phyloP scores from a whole-genome alignment of 106 monocot species.

The Amphibolis antarctica region DNA sequence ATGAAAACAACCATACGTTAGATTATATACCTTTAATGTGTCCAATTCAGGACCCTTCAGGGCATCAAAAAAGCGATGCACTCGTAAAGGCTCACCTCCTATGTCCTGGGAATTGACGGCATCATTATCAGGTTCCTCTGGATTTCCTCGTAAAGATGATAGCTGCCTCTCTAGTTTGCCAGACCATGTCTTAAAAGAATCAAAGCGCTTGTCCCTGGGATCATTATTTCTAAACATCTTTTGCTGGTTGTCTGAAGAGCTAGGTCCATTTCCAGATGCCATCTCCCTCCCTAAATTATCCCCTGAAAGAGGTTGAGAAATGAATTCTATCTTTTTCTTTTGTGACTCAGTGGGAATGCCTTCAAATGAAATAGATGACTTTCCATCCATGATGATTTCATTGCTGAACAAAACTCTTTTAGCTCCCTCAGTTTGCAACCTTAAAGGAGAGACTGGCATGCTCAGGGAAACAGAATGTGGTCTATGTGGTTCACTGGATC shows the following conservation, averaged over 20 bases:
- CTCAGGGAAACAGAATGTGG: conserved; percentile 25
- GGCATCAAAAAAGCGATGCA: conserved; percentile 59
- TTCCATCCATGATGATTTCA: background rate
- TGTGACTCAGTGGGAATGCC: background rate
- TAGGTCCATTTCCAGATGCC: background rate
- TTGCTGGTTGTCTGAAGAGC: conserved; percentile 5
- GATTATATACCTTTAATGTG: conserved; percentile 35
- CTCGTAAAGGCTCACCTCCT: conserved; percentile 22
- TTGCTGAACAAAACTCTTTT: conserved; percentile 3
- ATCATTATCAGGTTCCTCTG: conserved; percentile 4
- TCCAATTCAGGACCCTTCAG: conserved; percentile 71
- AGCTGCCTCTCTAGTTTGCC: conserved; percentile 35
- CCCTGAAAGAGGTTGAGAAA: conserved; percentile 21
- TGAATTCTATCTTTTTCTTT: conserved; percentile 4
- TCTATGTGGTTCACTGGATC: background rate
- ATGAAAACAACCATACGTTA: background rate
- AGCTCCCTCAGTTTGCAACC: conserved; percentile 4
- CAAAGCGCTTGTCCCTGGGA: conserved; percentile 7
- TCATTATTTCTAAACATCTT: conserved; percentile 13
- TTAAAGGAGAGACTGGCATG: conserved; percentile 19
- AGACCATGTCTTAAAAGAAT: conserved; percentile 55
- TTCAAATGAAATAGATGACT: background rate
- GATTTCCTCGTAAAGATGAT: conserved; percentile 38
- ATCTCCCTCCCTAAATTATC: background rate
- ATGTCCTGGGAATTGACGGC: background rate